Base-by-base conservation (phyloP, 352 stramenopile genomes). In the Pythium brachiatum region DNA sequence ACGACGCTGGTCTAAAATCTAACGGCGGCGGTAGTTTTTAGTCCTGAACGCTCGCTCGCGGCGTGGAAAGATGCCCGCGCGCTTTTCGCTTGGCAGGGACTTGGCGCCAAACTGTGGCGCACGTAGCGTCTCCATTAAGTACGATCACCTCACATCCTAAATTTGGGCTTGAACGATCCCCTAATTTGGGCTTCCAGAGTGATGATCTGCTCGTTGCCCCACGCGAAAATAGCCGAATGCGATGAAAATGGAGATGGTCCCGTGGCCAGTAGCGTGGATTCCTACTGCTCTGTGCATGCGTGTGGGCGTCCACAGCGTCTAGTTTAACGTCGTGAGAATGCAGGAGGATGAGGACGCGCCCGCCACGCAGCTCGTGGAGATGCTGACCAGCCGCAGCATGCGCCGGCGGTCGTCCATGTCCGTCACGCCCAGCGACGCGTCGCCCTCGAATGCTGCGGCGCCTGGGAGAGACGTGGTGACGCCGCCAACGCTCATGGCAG, bases 61-160 rank as follows among this genome's bases (percentile, higher is more conserved):
- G 5, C 29, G 29, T 27, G 41, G 41, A 27, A 48, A 48, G 41
- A 48, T 48, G 41, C n/a, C 41, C 41, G 60, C 52, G 60, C 60
- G 60, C 52, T 60, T 59, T 60, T 36, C 51, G 41, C 41, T 48
- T 27, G 20, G 47, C 47, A 36, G 25, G 47, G 47, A 38, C 36
- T 62, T 68, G 53, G 60, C 60, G 60, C 60, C 60, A 68, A 68
- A 68, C 60, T 38, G 41, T 48, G 41, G 41, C 41, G 41, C 20
- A 27, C 41, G 11, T 27, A 13, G 20, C 41, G 41, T 11, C 55
- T 21, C 34, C 4, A 58, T 36, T 59, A 68, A 62, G 53, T 68
- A 68, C 60, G 60, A 62, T 43, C 21, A 4, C 23, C 11, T 25
- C 9, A 1, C 6, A 6, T 29, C 20, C 5, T 48, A 26, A 48